Evolutionary conservation across 805 yeast genomes (phyloP).

Genomic region (Candida awuae): DNA sequence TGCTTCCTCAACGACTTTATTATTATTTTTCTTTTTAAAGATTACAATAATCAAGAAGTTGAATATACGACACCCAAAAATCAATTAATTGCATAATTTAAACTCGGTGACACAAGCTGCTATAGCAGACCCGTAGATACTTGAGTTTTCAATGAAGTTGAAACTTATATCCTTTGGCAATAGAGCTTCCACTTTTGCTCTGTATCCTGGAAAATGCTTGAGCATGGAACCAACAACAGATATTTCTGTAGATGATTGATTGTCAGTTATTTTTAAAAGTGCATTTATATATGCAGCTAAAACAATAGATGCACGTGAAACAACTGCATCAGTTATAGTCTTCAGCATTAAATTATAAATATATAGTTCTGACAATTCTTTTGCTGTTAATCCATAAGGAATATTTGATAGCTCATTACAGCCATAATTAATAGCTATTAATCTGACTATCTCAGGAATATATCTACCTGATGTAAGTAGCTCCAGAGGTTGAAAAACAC

Average conservation of each 20-base stretch:
- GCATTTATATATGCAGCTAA: constrained; percentile 37
- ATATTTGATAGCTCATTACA: background rate
- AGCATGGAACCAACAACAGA: constrained; percentile 14
- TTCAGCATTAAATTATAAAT: constrained; percentile 1
- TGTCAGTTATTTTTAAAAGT: constrained; percentile 23
- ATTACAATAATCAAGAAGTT: too few species aligned
- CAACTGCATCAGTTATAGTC: constrained; percentile 30
- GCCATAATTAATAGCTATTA: constrained; percentile 9
- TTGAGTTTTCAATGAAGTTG: constrained; percentile 7
- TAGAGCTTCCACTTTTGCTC: background rate
- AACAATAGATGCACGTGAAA: constrained; percentile 37
- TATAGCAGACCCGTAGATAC: constrained; percentile 10
- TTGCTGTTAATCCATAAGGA: constrained; percentile 3
- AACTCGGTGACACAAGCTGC: constrained; percentile 7
- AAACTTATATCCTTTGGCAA: background rate
- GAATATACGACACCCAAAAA: too few species aligned
- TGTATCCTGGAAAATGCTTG: constrained; percentile 11
- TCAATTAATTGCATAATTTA: too few species aligned
- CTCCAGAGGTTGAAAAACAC: constrained; percentile 49
- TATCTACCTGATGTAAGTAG: constrained; percentile 48
- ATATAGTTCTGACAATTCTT: constrained; percentile 5
- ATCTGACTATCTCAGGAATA: constrained; percentile 44
- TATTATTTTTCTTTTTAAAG: too few species aligned
- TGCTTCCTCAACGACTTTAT: too few species aligned
- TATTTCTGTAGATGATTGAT: background rate